Base-by-base conservation (phyloP, 768 basidiomycete genomes). In the Chiua virens region DNA sequence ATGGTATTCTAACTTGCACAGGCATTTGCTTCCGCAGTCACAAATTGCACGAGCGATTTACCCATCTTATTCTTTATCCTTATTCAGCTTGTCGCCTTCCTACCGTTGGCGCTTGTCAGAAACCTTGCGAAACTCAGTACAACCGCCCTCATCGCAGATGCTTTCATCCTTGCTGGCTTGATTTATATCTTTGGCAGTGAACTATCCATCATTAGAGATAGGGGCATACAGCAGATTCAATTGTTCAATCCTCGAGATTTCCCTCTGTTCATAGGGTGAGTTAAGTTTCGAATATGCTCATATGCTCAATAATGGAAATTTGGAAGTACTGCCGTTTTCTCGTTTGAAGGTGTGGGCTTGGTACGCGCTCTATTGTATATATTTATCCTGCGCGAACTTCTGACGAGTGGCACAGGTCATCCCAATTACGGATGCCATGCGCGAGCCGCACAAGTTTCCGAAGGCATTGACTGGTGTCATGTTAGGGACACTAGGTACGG, bases 341-440 rank as follows among this genome's bases (percentile, higher is more conserved):
- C 97, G 1, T 99, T 98, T 60, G 96, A 99, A 70, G 96, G 96
- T 9, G 92, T 99, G 58, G 97, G 96, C 42, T 74, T 98, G 71
- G 87, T 89, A 58, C 58, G 83, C 68, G n/a, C 47, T 27, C 25
- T 23, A 18, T 37, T 39, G n/a, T n/a, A n/a, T n/a, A n/a, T n/a
- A n/a, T n/a, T n/a, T n/a, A n/a, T n/a, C n/a, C 27, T 38, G 23
- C n/a, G n/a, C n/a, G n/a, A n/a, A 11, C 21, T 43, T 40, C 34
- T 54, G 47, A 59, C 52, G 41, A 20, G 20, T 4, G 14, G 30
- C 56, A n/a, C 64, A 87, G 80, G 75, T 99, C 55, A 91, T 99
- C 54, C 97, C 97, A 18, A 97, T 99, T 62, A 92, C 92, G 13
- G 95, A 99, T 65, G 86, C 95, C 6, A 99, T 99, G 97, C 80